A percentile compares a stretch with the other conserved stretches of the same genome.
Conservation (phyloP, 495 filamentous ascomycete genomes). For the Oidiodendron maius region DNA sequence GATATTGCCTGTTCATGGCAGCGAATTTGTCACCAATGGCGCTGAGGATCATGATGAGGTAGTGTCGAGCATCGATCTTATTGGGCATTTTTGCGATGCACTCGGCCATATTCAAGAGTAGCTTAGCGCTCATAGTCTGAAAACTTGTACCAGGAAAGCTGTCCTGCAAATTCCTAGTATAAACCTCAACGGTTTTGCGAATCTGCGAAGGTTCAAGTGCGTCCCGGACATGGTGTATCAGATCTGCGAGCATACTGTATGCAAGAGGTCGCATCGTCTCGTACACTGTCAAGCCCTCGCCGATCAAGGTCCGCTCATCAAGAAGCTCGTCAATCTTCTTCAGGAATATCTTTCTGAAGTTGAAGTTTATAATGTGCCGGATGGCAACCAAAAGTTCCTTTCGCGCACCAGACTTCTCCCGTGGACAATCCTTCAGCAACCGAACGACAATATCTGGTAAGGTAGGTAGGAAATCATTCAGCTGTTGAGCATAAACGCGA, state of each 20-base stretch:
- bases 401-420: slow-evolving; percentile 85
- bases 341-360: slow-evolving; percentile 92
- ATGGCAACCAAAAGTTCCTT: slow-evolving; percentile 97
- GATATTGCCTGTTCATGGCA: slow-evolving; percentile 92
- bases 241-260: slow-evolving; percentile 96
- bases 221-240: slow-evolving; percentile 96
- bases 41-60: slow-evolving; percentile 94
- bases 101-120: slow-evolving; percentile 95
- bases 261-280: slow-evolving; percentile 94
- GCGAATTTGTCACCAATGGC: slow-evolving; percentile 98
- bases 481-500: slow-evolving; percentile 77
- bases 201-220: slow-evolving; percentile 81
- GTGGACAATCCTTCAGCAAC: slow-evolving; percentile 85
- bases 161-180: slow-evolving; percentile 93
- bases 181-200: slow-evolving; percentile 89
- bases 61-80: slow-evolving; percentile 89
- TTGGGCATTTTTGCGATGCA: slow-evolving; percentile 87
- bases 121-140: slow-evolving; percentile 98
- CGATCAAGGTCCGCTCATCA: slow-evolving; percentile 88
- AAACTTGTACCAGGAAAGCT: slow-evolving; percentile 97
- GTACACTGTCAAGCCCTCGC: slow-evolving; percentile 93
- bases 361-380: slow-evolving; percentile 98
- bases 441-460: slow-evolving; percentile 90
- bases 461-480: slow-evolving; percentile 82
- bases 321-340: slow-evolving; percentile 92